These are phyloP conservation scores for Apium graveolens DNA, from an alignment of 129 eudicot genomes.

Conservation along the genomic window DNA sequence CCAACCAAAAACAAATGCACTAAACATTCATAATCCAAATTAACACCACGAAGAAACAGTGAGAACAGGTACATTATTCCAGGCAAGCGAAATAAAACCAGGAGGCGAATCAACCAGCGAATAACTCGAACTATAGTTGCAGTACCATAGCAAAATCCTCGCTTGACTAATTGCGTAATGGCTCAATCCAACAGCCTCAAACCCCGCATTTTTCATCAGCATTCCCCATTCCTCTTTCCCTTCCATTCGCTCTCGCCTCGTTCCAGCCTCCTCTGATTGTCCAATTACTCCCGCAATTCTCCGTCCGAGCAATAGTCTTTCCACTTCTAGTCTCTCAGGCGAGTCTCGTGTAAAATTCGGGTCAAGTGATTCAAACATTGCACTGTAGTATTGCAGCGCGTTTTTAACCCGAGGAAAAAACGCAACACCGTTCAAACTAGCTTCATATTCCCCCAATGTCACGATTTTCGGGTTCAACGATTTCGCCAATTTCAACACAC, in stretches of 20 bases:
- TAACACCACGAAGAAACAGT: conserved; percentile 91
- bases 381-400: conserved; percentile 53
- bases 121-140: conserved; percentile 63
- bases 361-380: conserved; percentile 70
- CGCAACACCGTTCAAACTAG: conserved; percentile 55
- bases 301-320: conserved; percentile 56
- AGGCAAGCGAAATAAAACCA: conserved; percentile 81
- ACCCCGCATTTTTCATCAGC: conserved; percentile 63
- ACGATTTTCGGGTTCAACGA: conserved; percentile 65
- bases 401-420: conserved; percentile 53
- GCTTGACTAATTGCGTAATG: conserved; percentile 96
- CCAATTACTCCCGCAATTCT: conserved; percentile 63
- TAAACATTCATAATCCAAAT: conserved; percentile 5
- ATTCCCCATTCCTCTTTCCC: conserved; percentile 67
- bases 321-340: conserved; percentile 60
- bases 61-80: conserved; percentile 74
- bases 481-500: conserved; percentile 58
- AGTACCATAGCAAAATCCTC: conserved; percentile 68
- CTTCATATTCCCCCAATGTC: conserved; percentile 90
- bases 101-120: conserved; percentile 49
- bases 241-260: conserved; percentile 66
- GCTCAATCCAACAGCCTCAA: conserved; percentile 51
- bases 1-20: neutral
- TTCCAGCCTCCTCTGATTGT: conserved; percentile 36
- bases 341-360: conserved; percentile 62